Conservation (phyloP, 176 grass and related monocot species). For the Echinochloa phyllopogon region DNA sequence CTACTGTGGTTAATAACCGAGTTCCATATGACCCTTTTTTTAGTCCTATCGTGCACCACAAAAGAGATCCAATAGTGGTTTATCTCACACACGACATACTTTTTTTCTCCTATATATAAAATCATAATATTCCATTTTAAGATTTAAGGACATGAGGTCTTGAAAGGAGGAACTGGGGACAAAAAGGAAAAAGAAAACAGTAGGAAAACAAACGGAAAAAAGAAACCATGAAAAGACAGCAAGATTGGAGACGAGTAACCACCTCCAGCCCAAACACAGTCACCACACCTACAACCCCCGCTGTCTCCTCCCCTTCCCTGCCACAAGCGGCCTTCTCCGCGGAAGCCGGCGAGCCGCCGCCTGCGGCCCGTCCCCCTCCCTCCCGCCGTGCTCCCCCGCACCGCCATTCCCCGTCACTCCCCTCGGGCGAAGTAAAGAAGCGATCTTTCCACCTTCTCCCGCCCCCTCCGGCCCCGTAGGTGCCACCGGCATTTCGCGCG, state of each 20-base stretch:
- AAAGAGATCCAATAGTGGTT: too few relatives aligned
- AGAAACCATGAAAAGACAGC: constrained; percentile 17
- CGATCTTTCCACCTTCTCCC: not conserved
- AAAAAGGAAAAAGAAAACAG: constrained; percentile 34
- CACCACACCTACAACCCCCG: constrained; percentile 38
- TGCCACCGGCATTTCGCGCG: constrained; percentile 16
- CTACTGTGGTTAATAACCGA: not conserved
- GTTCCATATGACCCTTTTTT: too few relatives aligned
- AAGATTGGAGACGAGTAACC: constrained; percentile 48
- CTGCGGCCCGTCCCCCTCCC: not conserved
- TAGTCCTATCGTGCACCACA: too few relatives aligned
- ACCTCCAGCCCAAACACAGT: constrained; percentile 44
- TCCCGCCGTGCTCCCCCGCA: not conserved
- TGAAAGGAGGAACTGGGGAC: not conserved
- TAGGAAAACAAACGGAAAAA: not conserved
- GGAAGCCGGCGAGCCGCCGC: constrained; percentile 41
- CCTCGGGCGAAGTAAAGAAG: constrained; percentile 47
- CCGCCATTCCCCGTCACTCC: constrained; percentile 24
- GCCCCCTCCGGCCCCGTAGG: not conserved
- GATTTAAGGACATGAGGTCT: not conserved
- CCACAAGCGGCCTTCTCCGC: constrained; percentile 20
- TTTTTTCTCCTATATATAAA: not conserved
- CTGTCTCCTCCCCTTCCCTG: constrained; percentile 28
- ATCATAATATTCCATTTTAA: not conserved
- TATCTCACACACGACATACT: not conserved